phyloP scores from a whole-genome alignment of 139 green algal species.

The Volvox reticuliferus region DNA sequence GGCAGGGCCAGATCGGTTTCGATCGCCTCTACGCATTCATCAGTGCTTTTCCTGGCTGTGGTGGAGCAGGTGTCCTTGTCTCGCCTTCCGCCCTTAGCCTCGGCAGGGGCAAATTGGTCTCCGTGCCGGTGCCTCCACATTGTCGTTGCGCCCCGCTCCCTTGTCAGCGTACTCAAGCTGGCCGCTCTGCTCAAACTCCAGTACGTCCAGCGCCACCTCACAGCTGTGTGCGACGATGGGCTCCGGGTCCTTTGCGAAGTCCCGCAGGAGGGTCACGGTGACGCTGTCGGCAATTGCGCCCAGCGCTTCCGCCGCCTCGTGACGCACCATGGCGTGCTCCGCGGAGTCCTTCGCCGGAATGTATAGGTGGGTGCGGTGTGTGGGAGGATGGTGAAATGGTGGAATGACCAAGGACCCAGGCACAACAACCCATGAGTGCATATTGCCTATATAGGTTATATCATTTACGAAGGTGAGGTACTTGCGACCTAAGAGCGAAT shows the following conservation, averaged over 20 bases:
- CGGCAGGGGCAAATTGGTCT: slow-evolving; percentile 44
- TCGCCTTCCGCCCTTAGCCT: background rate
- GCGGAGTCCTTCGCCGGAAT: slow-evolving; percentile 70
- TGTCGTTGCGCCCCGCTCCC: background rate
- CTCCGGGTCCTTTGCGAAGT: slow-evolving; percentile 81
- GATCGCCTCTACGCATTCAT: no score
- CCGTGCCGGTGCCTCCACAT: background rate
- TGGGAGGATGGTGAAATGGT: no score
- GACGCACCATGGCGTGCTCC: slow-evolving; percentile 97
- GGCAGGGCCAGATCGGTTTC: no score
- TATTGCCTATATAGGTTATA: no score
- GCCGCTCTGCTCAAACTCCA: slow-evolving; percentile 87
- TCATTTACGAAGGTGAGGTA: no score
- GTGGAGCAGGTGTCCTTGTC: no score
- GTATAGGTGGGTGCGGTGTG: no score
- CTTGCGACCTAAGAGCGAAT: no score
- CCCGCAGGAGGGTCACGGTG: slow-evolving; percentile 76
- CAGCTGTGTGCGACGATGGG: slow-evolving; percentile 96
- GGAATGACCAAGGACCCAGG: no score
- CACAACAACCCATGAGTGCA: no score
- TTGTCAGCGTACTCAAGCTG: slow-evolving; percentile 88
- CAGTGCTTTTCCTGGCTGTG: no score
- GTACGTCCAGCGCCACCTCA: slow-evolving; percentile 96
- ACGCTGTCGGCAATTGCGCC: slow-evolving; percentile 80
- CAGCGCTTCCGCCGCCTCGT: slow-evolving; percentile 98